phyloP scores from a whole-genome alignment of 495 filamentous ascomycete genomes.

The Annulohypoxylon maeteangense region DNA sequence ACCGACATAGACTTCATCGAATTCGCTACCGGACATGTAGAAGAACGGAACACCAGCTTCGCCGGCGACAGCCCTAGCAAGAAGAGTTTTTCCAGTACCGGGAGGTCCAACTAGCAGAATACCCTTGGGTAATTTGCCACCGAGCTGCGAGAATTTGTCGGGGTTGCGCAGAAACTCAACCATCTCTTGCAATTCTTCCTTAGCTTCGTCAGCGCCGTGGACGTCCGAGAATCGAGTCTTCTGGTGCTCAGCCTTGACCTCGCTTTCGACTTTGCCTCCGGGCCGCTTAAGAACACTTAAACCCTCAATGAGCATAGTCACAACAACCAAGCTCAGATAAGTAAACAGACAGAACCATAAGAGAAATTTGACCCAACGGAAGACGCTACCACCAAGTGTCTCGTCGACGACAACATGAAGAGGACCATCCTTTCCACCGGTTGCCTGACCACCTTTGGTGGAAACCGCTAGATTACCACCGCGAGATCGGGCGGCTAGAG shows the following conservation, averaged over 20 bases:
- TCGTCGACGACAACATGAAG: constrained; percentile 98
- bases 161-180: constrained; percentile 96
- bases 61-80: constrained; percentile 94
- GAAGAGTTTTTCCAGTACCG: constrained; percentile 97
- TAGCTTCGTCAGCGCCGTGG: constrained; percentile 97
- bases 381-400: constrained; percentile 76
- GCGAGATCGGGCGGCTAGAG: constrained; percentile 77
- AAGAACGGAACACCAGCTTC: constrained; percentile 99
- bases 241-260: constrained; percentile 90
- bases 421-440: constrained; percentile 79
- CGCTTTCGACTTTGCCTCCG: constrained; percentile 71
- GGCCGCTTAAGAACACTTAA: constrained; percentile 82
- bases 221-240: constrained; percentile 93
- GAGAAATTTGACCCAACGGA: constrained; percentile 91
- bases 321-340: constrained; percentile 76
- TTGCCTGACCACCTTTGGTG: constrained; percentile 53
- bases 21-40: constrained; percentile 99
- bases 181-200: constrained; percentile 96
- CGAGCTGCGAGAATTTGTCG: constrained; percentile 87
- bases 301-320: constrained; percentile 83
- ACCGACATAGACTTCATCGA: constrained; percentile 98
- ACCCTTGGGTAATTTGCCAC: constrained; percentile 96
- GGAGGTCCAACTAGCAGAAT: constrained; percentile 94
- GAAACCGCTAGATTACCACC: constrained; percentile 71
- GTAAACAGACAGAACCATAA: constrained; percentile 77